phyloP scores from a whole-genome alignment of 129 eudicot genomes.

The Gnaphalium uliginosum region DNA sequence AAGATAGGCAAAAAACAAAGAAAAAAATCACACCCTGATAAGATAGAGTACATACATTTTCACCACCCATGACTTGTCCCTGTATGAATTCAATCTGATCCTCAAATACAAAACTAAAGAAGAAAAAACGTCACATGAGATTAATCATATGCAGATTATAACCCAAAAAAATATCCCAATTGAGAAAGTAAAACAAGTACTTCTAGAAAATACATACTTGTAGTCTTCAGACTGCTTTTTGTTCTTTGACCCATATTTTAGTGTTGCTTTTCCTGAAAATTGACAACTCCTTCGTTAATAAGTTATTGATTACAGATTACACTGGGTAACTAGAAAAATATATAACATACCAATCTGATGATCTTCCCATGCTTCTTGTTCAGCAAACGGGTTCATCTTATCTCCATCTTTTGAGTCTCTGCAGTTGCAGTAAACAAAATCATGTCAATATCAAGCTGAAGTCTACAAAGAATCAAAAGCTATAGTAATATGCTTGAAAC shows the following conservation, averaged over 20 bases:
- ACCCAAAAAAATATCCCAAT: background rate
- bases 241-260: slow-evolving; percentile 78
- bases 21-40: background rate
- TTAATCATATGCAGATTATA: background rate
- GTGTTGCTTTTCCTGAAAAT: slow-evolving; percentile 86
- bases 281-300: slow-evolving; percentile 13
- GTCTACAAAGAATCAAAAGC: background rate
- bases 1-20: background rate
- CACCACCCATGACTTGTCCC: slow-evolving; percentile 84
- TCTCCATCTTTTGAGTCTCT: slow-evolving; percentile 80
- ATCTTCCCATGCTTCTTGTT: slow-evolving; percentile 99
- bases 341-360: slow-evolving; percentile 78
- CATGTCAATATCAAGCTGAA: slow-evolving; percentile 1
- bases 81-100: slow-evolving; percentile 91
- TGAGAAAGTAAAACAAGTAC: slow-evolving; percentile 2
- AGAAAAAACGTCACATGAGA: slow-evolving; percentile 8
- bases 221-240: slow-evolving; percentile 72
- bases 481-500: background rate
- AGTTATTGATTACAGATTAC: slow-evolving; percentile 5
- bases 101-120: slow-evolving; percentile 83
- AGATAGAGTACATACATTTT: slow-evolving; percentile 51
- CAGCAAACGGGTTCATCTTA: slow-evolving; percentile 97
- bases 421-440: slow-evolving; percentile 19
- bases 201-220: slow-evolving; percentile 47
- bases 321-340: background rate